These are phyloP conservation scores for Zea mays DNA, from an alignment of 176 grass and related monocot genomes.

Conservation along the genomic window DNA sequence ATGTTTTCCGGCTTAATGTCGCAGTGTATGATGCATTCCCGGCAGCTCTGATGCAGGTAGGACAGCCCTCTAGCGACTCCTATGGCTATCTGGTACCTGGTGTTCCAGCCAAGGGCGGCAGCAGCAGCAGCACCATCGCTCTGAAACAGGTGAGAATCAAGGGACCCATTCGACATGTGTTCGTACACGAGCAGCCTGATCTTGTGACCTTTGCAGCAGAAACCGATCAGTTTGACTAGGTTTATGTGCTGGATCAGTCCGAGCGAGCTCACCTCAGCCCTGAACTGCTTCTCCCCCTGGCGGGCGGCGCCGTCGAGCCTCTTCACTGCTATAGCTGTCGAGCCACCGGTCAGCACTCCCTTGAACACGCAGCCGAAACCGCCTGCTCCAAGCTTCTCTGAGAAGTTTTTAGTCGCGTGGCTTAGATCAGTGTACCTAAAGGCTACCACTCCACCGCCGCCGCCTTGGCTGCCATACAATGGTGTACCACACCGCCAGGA, in stretches of 20 bases:
- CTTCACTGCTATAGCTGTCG: slow-evolving; percentile 49
- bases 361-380: slow-evolving; percentile 61
- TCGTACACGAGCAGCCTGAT: slow-evolving; percentile 56
- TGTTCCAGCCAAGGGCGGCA: slow-evolving; percentile 34
- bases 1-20: slow-evolving; percentile 64
- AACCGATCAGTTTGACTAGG: slow-evolving; percentile 55
- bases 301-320: slow-evolving; percentile 36
- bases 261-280: slow-evolving; percentile 57
- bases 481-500: slow-evolving; percentile 10
- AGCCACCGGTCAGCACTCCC: slow-evolving; percentile 38
- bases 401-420: slow-evolving; percentile 49
- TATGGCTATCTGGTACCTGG: slow-evolving; percentile 41
- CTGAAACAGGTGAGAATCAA: slow-evolving; percentile 52
- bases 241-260: slow-evolving; percentile 60
- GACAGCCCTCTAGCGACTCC: slow-evolving; percentile 58
- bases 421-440: slow-evolving; percentile 46
- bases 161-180: slow-evolving; percentile 57
- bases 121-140: not conserved
- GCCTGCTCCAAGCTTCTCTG: slow-evolving; percentile 48
- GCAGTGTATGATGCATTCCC: slow-evolving; percentile 63
- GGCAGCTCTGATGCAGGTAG: slow-evolving; percentile 61
- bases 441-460: slow-evolving; percentile 25
- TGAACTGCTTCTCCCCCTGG: slow-evolving; percentile 63
- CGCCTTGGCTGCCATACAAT: slow-evolving; percentile 18
- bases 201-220: slow-evolving; percentile 49